These are phyloP conservation scores for Axilococcus clingmanii DNA, from an alignment of 139 green algal species.

Conservation along the genomic window DNA sequence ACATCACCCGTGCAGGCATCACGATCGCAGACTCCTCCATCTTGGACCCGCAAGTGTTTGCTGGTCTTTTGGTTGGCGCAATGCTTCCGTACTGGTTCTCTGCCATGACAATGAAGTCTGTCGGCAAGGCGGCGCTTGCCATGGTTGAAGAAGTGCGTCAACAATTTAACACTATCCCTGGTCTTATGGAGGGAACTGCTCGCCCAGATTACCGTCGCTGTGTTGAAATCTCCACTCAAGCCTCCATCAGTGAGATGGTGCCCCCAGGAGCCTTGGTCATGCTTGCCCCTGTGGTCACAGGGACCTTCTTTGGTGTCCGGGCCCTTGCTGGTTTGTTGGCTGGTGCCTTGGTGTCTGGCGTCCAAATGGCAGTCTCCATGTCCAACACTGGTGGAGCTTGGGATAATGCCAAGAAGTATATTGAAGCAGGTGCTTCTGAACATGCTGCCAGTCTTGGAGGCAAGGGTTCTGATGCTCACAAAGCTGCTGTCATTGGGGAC, in stretches of 20 bases:
- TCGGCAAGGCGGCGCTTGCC: constrained; percentile 83
- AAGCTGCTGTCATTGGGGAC: constrained; percentile 63
- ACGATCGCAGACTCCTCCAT: constrained; percentile 74
- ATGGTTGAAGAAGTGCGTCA: constrained; percentile 82
- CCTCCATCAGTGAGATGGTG: constrained; percentile 90
- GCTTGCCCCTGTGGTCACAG: constrained; percentile 71
- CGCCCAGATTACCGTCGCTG: constrained; percentile 82
- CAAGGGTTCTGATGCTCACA: constrained; percentile 96
- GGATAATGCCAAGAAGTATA: constrained; percentile 99
- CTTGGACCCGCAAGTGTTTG: constrained; percentile 83
- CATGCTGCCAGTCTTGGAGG: constrained; percentile 80
- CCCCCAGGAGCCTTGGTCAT: constrained; percentile 87
- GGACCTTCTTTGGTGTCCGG: constrained; percentile 43
- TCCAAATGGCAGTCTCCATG: constrained; percentile 95
- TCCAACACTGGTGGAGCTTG: constrained; percentile 96
- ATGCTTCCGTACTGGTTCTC: constrained; percentile 98
- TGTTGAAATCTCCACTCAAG: constrained; percentile 84
- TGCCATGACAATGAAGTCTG: constrained; percentile 97
- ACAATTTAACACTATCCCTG: constrained; percentile 89
- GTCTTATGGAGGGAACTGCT: constrained; percentile 86
- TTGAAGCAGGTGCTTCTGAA: constrained; percentile 69
- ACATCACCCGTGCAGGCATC: constrained; percentile 78
- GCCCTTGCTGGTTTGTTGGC: constrained; percentile 76
- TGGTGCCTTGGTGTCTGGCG: constrained; percentile 83
- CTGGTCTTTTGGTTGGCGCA: constrained; percentile 83